phyloP scores from a whole-genome alignment of 805 yeast species.

The Phaffomyces thermotolerans region DNA sequence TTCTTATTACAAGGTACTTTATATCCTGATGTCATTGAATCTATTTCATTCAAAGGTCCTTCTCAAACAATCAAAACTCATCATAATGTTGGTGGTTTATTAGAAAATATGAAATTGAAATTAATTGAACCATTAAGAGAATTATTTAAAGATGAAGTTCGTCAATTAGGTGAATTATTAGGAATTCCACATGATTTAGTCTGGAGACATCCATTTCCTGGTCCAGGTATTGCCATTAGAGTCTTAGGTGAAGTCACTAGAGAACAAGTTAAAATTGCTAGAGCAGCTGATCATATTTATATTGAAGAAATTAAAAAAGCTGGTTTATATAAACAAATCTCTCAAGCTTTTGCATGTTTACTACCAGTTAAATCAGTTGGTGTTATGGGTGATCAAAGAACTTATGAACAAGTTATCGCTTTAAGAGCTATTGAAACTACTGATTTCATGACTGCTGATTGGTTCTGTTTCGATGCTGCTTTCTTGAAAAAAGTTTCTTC shows the following conservation, averaged over 20 bases:
- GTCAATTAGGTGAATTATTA: constrained; percentile 88
- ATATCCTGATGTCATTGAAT: constrained; percentile 97
- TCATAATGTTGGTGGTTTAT: constrained; percentile 97
- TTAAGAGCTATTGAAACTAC: constrained; percentile 95
- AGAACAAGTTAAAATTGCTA: constrained; percentile 89
- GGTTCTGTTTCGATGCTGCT: constrained; percentile 89
- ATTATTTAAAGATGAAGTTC: constrained; percentile 97
- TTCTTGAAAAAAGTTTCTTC: constrained; percentile 91
- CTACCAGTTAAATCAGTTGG: constrained; percentile 98
- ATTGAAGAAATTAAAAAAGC: constrained; percentile 93
- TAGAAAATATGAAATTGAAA: constrained; percentile 97
- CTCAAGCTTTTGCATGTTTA: constrained; percentile 96
- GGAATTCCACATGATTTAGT: constrained; percentile 96
- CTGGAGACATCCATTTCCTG: constrained; percentile 99
- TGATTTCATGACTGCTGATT: constrained; percentile 99
- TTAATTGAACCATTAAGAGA: constrained; percentile 98
- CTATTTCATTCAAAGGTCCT: constrained; percentile 98
- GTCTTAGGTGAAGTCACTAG: constrained; percentile 95
- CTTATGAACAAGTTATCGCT: constrained; percentile 98
- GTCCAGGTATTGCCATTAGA: constrained; percentile 99
- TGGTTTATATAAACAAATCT: constrained; percentile 85
- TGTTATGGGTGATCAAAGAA: constrained; percentile 99
- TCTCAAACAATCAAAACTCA: constrained; percentile 99
- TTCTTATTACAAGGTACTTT: constrained; percentile 93
- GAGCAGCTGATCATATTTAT: constrained; percentile 94